Percentiles rank a stretch among this genome's conserved stretches.
Evolutionary conservation across 2,329 filamentous ascomycete genomes (phyloP).

Genomic region (Sporothrix dimorphospora): DNA sequence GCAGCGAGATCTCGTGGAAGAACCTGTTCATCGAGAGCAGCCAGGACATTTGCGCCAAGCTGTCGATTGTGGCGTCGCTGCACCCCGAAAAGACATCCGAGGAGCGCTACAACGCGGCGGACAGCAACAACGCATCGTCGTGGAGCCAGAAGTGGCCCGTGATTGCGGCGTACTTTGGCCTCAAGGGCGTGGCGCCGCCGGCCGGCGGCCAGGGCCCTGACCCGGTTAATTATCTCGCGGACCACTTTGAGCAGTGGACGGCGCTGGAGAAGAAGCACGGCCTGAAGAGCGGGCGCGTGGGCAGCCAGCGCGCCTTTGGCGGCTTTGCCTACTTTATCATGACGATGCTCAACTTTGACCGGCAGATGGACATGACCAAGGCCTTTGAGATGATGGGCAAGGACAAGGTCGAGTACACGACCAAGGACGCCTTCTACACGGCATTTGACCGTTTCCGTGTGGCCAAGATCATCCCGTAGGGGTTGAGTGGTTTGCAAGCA

Average conservation of each 20-base stretch:
- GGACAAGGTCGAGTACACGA: constrained; percentile 39
- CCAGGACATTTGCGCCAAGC: constrained; percentile 44
- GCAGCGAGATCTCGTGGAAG: constrained; percentile 42
- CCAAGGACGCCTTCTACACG: constrained; percentile 40
- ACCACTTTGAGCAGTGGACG: constrained; percentile 42
- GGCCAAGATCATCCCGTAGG: constrained; percentile 42
- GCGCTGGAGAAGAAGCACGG: constrained; percentile 42
- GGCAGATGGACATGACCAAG: constrained; percentile 42
- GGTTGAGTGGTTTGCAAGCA: neutral
- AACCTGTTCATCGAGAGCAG: constrained; percentile 46
- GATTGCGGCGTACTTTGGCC: constrained; percentile 50
- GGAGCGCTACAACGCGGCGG: constrained; percentile 48
- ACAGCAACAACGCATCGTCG: constrained; percentile 42
- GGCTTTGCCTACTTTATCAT: constrained; percentile 43
- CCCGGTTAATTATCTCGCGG: constrained; percentile 39
- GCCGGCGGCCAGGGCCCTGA: constrained; percentile 39
- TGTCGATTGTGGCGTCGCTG: constrained; percentile 47
- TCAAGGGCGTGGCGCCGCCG: constrained; percentile 45
- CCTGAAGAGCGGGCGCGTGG: constrained; percentile 40
- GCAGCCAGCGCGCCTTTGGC: constrained; percentile 39
- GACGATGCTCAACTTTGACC: constrained; percentile 43
- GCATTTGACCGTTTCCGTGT: constrained; percentile 42
- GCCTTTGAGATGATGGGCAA: constrained; percentile 40
- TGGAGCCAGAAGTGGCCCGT: constrained; percentile 52
- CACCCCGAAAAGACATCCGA: constrained; percentile 45